Evolutionary conservation across 1,139 yeast genomes (phyloP), one percentile per base, ranked within the genome.

Genomic region (Hyphopichia khmerensis): DNA sequence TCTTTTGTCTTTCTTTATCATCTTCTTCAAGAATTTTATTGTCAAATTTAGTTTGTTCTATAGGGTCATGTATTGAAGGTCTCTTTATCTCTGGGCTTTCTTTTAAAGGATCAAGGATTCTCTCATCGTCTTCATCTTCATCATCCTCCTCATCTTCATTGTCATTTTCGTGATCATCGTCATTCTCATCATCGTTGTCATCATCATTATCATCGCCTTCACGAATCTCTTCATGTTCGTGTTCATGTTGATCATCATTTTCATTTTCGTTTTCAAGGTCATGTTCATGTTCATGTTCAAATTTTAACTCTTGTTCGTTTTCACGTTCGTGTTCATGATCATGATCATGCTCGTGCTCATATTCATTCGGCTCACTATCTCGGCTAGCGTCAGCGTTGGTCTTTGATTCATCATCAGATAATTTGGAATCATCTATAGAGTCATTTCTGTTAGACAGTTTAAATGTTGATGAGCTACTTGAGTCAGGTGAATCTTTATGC

Each of bases 111-210:
- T 30, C 33, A n/a, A 30, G 33, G 4, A 30, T 30, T 15, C 33
- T 26, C n/a, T 29, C 38, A 18, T 33, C n/a, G 33, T 34, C 38
- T 7, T 15, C 36, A 26, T n/a, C 36, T 31, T 36, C 43, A 11
- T 41, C 47, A 9, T 41, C 42, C 17, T 43, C 35, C 8, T 39
- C 41, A 9, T 44, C 43, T 10, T 44, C 40, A 21, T 38, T 27
- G 7, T 37, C 43, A 17, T 39, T 39, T 21, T 47, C 36, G 13
- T 36, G 29, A 15, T 40, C 45, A 8, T 34, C 27, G 14, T 38
- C 40, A 32, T n/a, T 21, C 14, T 39, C 33, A 23, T 38, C 33
- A 13, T 39, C 31, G 19, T 17, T 23, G 14, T 29, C 14, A 23
- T 39, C 40, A 14, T 34, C 33, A 14, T 41, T 43, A 3, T 27